phyloP scores from a whole-genome alignment of 768 basidiomycete species.

The Pleurotus platypus region DNA sequence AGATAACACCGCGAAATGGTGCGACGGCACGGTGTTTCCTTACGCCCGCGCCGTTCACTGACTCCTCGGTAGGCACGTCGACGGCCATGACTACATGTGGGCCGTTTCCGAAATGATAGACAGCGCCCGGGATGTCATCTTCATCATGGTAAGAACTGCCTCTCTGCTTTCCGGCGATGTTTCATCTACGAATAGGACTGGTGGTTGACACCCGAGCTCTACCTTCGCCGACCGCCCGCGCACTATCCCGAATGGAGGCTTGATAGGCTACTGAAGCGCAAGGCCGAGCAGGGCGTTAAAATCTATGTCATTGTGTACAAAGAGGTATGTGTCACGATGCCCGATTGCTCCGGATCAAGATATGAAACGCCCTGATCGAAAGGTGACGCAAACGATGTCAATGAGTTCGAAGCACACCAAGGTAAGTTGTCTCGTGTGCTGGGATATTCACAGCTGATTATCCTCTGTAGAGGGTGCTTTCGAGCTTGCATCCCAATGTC shows the following conservation, averaged over 20 bases:
- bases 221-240: conserved; percentile 89
- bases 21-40: not conserved
- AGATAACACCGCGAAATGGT: conserved; percentile 80
- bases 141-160: conserved; percentile 61
- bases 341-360: not conserved
- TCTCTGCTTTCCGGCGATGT: not conserved
- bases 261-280: conserved; percentile 78
- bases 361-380: not conserved
- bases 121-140: conserved; percentile 76
- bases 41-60: not conserved
- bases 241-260: conserved; percentile 84
- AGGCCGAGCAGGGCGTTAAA: conserved; percentile 91
- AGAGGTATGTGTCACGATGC: conserved; percentile 46
- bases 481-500: conserved; percentile 87
- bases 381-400: conserved; percentile 89
- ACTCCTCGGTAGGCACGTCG: conserved; percentile 61
- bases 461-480: conserved; percentile 50
- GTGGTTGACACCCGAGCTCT: conserved; percentile 96
- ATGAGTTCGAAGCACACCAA: conserved; percentile 89
- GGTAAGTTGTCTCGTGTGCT: conserved; percentile 17
- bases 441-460: not conserved
- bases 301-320: conserved; percentile 94
- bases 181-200: conserved; percentile 50
- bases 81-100: conserved; percentile 97
- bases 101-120: conserved; percentile 90